These are phyloP conservation scores for Saccharum officinarum DNA, from an alignment of 176 grass and related monocot species.

Conservation along the genomic window DNA sequence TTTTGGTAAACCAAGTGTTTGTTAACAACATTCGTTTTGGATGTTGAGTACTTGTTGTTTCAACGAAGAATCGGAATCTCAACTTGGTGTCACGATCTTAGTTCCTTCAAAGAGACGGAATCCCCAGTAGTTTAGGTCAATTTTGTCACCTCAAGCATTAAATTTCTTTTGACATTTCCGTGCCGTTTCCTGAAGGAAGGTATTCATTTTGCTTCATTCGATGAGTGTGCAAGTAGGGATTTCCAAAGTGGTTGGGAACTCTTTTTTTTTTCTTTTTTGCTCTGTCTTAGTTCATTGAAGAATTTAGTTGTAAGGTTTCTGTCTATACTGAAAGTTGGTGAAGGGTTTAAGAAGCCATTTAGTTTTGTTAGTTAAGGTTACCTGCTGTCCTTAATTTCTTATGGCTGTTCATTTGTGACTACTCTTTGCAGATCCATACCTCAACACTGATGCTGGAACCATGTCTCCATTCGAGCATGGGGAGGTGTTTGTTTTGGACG, in stretches of 20 bases:
- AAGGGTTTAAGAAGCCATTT: constrained; percentile 21
- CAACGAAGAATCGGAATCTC: neutral
- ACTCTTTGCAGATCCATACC: constrained; percentile 84
- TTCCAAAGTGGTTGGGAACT: neutral
- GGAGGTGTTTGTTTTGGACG: constrained; percentile 93
- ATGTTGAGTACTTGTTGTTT: constrained; percentile 19
- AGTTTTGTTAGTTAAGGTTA: constrained; percentile 28
- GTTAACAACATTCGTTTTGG: neutral
- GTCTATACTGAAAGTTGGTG: constrained; percentile 30
- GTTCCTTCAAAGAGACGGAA: constrained; percentile 48
- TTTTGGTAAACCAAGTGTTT: constrained; percentile 8
- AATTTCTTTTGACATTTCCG: neutral
- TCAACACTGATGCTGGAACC: constrained; percentile 99
- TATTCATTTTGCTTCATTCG: constrained; percentile 15
- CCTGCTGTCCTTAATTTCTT: constrained; percentile 20
- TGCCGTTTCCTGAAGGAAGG: neutral
- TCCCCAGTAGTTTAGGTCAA: constrained; percentile 19
- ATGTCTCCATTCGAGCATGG: constrained; percentile 98
- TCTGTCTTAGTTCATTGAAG: neutral
- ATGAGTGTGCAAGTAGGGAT: neutral
- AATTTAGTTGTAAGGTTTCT: constrained; percentile 32
- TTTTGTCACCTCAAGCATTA: constrained; percentile 34
- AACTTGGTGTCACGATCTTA: constrained; percentile 37
- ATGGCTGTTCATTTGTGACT: constrained; percentile 19
- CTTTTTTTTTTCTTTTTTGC: neutral